phyloP scores from a whole-genome alignment of 805 yeast species.

The Kazachstania bromeliacearum region DNA sequence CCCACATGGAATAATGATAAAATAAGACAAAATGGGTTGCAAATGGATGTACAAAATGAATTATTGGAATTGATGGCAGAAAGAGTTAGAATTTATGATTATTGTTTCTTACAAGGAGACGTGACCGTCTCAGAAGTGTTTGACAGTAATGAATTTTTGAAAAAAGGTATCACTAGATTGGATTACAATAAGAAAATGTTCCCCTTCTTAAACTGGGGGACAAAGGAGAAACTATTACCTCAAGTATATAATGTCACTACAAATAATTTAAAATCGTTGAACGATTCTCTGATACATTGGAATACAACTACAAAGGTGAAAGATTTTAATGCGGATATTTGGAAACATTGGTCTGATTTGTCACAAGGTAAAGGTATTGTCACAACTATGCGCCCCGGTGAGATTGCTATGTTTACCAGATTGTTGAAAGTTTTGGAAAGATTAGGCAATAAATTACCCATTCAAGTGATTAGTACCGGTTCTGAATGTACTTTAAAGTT shows the following conservation, averaged over 20 bases:
- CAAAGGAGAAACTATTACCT: too few relatives aligned
- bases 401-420: slow-evolving; percentile 24
- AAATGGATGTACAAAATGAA: not conserved
- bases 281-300: too few relatives aligned
- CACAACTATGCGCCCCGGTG: slow-evolving; percentile 13
- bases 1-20: not conserved
- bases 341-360: slow-evolving; percentile 14
- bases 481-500: slow-evolving; percentile 13
- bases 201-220: slow-evolving; percentile 16
- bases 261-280: too few relatives aligned
- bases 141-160: too few relatives aligned
- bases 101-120: slow-evolving; percentile 10
- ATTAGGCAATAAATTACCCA: slow-evolving; percentile 31
- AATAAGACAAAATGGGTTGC: not conserved
- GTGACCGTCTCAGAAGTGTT: not conserved
- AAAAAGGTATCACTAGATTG: not conserved
- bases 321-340: too few relatives aligned
- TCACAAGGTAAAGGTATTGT: slow-evolving; percentile 14
- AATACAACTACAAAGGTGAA: too few relatives aligned
- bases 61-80: slow-evolving; percentile 3
- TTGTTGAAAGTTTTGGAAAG: slow-evolving; percentile 35
- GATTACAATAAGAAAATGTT: slow-evolving; percentile 20
- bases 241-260: too few relatives aligned
- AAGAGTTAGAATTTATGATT: slow-evolving; percentile 16
- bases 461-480: slow-evolving; percentile 33